Evolutionary conservation across 208 protist genomes (phyloP).

Genomic region (Trichomonas gallinae): DNA sequence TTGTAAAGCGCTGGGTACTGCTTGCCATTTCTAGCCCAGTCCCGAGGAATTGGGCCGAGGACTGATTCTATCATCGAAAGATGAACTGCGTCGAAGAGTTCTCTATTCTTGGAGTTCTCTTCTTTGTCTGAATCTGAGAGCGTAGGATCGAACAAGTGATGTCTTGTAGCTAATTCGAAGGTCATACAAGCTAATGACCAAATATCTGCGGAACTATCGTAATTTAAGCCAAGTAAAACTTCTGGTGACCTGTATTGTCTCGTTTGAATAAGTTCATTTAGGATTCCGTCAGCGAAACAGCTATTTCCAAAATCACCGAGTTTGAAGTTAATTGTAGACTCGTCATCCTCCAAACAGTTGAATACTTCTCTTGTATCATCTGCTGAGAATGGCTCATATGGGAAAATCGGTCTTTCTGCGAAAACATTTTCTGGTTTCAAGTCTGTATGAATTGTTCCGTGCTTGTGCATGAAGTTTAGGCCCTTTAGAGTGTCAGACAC

Average conservation of each 20-base stretch:
- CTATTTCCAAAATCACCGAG: not conserved
- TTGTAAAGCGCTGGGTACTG: not conserved
- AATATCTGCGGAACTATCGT: conserved; percentile 56
- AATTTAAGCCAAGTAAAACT: not conserved
- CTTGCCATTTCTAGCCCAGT: not conserved
- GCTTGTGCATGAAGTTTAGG: conserved; percentile 38
- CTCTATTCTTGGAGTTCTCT: not conserved
- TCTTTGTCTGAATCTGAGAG: not conserved
- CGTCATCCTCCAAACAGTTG: not conserved
- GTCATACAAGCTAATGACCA: conserved; percentile 59
- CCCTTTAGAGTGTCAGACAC: conserved; percentile 30
- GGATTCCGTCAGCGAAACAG: not conserved
- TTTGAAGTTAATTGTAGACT: not conserved
- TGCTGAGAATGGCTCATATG: not conserved
- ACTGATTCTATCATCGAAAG: not conserved
- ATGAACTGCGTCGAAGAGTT: not conserved
- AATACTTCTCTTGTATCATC: not conserved
- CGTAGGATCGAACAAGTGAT: conserved; percentile 32
- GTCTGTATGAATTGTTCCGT: conserved; percentile 44
- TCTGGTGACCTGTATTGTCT: conserved; percentile 19
- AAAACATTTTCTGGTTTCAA: conserved; percentile 48
- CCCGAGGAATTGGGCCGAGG: not conserved
- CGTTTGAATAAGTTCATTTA: conserved; percentile 2
- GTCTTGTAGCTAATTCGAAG: conserved; percentile 62
- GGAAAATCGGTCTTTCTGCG: not conserved